These are phyloP conservation scores for Phytophthora ohioensis DNA, from an alignment of 352 stramenopile genomes.

Conservation along the genomic window DNA sequence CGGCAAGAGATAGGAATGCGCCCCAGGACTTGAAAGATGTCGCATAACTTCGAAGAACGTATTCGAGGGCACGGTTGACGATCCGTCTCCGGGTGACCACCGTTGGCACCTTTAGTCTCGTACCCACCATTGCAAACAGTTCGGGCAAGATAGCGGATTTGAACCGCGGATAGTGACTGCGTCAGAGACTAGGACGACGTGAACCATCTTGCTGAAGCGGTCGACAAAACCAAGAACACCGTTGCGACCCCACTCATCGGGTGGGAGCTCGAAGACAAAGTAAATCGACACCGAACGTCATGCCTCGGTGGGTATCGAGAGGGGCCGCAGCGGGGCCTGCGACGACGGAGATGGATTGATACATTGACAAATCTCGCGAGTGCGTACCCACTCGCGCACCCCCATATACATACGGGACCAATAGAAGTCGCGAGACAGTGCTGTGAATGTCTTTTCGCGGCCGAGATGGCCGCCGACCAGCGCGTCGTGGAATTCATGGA, in stretches of 20 bases:
- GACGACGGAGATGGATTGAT: conserved; percentile 13
- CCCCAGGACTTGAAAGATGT: background rate
- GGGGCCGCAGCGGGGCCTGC: background rate
- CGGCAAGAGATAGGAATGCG: background rate
- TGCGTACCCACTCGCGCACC: conserved; percentile 19
- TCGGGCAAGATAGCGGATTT: background rate
- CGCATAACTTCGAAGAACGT: background rate
- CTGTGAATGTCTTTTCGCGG: conserved; percentile 34
- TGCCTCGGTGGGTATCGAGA: background rate
- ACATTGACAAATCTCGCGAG: conserved; percentile 25
- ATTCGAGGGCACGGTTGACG: background rate
- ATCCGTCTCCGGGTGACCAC: background rate
- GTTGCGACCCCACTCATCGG: background rate
- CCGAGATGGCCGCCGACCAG: background rate
- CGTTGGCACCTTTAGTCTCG: background rate
- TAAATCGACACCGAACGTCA: conserved; percentile 8
- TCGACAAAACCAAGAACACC: background rate
- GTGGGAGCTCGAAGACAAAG: conserved; percentile 3
- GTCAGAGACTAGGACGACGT: background rate
- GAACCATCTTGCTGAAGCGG: conserved; percentile 6
- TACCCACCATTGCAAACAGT: background rate
- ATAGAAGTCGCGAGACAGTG: conserved; percentile 23
- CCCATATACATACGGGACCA: conserved; percentile 43
- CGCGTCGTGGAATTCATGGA: background rate
- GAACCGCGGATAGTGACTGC: background rate